Conservation (phyloP, 1,139 yeast genomes). For the Williopsis jadinii region DNA sequence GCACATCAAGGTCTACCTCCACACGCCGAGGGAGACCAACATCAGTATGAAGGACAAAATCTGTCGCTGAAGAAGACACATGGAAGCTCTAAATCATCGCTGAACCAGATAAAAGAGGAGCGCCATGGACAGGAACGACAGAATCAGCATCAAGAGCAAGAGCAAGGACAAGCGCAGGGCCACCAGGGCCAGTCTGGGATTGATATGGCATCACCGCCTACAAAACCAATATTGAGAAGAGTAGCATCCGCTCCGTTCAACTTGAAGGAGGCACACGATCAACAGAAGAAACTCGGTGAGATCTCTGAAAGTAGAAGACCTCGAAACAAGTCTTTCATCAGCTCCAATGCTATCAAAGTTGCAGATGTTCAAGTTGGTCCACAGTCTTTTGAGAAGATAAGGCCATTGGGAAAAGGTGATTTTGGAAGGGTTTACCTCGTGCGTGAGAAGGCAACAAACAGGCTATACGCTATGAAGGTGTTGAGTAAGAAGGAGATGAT, state of each 20-base stretch:
- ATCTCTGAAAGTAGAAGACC: constrained; percentile 16
- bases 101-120: constrained; percentile 18
- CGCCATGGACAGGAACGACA: background rate
- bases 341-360: constrained; percentile 20
- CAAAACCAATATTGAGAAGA: constrained; percentile 46
- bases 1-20: constrained; percentile 53
- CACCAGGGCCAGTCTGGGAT: background rate
- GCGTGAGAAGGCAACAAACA: constrained; percentile 67
- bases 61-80: constrained; percentile 29
- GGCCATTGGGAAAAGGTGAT: constrained; percentile 90
- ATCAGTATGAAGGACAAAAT: constrained; percentile 10
- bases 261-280: constrained; percentile 18
- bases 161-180: background rate
- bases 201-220: background rate
- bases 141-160: background rate
- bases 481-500: constrained; percentile 90
- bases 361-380: constrained; percentile 53
- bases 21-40: constrained; percentile 27
- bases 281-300: constrained; percentile 9
- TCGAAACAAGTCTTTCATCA: constrained; percentile 19
- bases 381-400: constrained; percentile 79
- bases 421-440: constrained; percentile 96
- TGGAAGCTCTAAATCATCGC: constrained; percentile 11
- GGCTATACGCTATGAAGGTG: constrained; percentile 88
- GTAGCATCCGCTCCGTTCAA: constrained; percentile 81